Evolutionary conservation across 306 rosid genomes (phyloP), one percentile per base, ranked within the genome.

Genomic region (Rosa multiflora): DNA sequence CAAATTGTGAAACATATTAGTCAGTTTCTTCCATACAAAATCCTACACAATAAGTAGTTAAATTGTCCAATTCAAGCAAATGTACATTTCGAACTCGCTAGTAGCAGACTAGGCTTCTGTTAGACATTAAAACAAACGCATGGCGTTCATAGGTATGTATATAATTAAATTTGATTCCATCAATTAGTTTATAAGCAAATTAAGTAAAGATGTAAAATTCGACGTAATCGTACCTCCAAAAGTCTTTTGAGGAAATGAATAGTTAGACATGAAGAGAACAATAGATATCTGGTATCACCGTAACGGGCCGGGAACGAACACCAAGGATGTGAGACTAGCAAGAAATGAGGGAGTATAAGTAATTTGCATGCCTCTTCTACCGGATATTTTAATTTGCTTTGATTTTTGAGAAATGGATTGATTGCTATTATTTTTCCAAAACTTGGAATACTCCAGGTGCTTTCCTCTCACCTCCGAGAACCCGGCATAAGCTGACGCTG

Each of bases 231-330:
- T 82, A 89, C 97, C 97, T 95, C 98, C 55, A 89, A 44, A 4
- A 85, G 21, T 64, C 99, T 83, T 82, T 92, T 92, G 76, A 91
- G 84, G 91, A 92, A 95, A 76, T 95, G 99, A 5, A 95, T 3
- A 12, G 91, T 82, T 0, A 92, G 64, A 66, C 90, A 91, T 43
- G 85, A 84, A 5, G 81, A 87, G 81, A 92, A 86, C 62, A 88
- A 5, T 0, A 83, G 64, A 49, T 78, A 63, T 77, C 99, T 84
- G 67, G 81, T 7, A 70, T 78, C 62, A 70, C 77, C 56, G 1
- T 79, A 49, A 10, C 49, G 52, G 8, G 26, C 26, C 26, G 26
- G 92, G 89, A 13, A 84, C 82, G 42, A 88, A 23, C 74, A 52
- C 77, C 53, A 91, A 82, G 42, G 93, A 87, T 0, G 85, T 76